A percentile compares a stretch with the other conserved stretches of the same genome.
Conservation (phyloP, 140 eudicot genomes). For the Anethum foeniculum region DNA sequence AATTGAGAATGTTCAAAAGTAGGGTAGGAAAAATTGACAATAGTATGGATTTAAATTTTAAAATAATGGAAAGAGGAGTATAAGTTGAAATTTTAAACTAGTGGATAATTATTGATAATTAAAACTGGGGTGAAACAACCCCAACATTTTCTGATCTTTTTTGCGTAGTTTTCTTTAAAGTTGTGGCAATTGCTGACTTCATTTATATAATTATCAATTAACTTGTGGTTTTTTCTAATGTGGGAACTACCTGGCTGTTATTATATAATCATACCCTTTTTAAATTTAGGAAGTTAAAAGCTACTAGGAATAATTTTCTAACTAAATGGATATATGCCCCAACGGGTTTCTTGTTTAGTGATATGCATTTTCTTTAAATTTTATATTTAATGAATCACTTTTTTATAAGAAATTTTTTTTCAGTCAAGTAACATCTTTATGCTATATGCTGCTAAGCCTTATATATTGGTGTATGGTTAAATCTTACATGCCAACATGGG, state of each 20-base stretch:
- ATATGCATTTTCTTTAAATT: background rate
- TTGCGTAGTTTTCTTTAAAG: background rate
- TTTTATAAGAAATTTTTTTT: background rate
- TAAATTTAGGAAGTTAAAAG: background rate
- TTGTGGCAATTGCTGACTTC: background rate
- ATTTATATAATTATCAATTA: background rate
- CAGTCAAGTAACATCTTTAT: background rate
- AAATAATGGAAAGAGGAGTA: background rate
- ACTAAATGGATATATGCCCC: background rate
- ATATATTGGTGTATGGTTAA: background rate
- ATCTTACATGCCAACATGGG: constrained; percentile 2
- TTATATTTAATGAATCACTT: background rate
- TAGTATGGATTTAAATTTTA: background rate
- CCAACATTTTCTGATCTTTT: background rate
- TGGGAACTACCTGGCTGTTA: background rate
- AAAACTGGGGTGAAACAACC: background rate
- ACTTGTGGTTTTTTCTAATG: background rate
- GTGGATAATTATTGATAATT: background rate
- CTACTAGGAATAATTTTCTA: background rate
- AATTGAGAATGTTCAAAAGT: background rate
- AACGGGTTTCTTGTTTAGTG: background rate
- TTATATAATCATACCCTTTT: background rate
- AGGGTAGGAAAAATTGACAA: background rate
- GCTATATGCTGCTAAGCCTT: constrained; percentile 1
- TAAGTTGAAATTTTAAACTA: background rate